These are phyloP conservation scores for Albugo laibachii DNA, from an alignment of 352 stramenopile species.

Conservation along the genomic window DNA sequence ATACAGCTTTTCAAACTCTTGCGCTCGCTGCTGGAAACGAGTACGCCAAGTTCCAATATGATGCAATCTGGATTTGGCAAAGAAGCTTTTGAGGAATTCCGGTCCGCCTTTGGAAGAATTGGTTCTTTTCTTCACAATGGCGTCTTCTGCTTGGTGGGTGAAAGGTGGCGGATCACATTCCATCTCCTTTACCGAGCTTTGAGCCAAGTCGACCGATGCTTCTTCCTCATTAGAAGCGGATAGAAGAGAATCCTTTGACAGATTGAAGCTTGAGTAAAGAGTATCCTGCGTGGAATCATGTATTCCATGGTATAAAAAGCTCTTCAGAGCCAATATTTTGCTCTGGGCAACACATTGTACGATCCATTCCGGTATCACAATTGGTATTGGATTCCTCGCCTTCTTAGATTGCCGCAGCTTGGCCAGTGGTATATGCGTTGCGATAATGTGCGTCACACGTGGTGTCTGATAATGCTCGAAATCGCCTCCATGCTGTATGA, in stretches of 20 bases:
- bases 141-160: neutral
- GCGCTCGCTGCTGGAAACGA: conserved; percentile 48
- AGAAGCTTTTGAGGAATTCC: conserved; percentile 58
- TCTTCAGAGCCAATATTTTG: conserved; percentile 39
- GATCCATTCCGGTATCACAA: conserved; percentile 85
- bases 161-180: neutral
- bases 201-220: no score
- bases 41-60: conserved; percentile 66
- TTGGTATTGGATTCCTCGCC: conserved; percentile 29
- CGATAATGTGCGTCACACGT: conserved; percentile 75
- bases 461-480: conserved; percentile 81
- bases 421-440: conserved; percentile 57
- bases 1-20: conserved; percentile 42
- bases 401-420: conserved; percentile 71
- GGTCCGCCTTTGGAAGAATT: conserved; percentile 56
- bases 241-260: no score
- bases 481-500: conserved; percentile 57
- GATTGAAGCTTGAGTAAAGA: no score
- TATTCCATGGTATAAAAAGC: conserved; percentile 78
- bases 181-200: no score
- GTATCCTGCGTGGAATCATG: conserved; percentile 31
- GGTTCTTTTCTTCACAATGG: conserved; percentile 4
- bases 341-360: conserved; percentile 66
- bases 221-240: no score
- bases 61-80: conserved; percentile 67